phyloP scores from a whole-genome alignment of 176 grass and related monocot genomes.

The Hsuehochloa calcarea region DNA sequence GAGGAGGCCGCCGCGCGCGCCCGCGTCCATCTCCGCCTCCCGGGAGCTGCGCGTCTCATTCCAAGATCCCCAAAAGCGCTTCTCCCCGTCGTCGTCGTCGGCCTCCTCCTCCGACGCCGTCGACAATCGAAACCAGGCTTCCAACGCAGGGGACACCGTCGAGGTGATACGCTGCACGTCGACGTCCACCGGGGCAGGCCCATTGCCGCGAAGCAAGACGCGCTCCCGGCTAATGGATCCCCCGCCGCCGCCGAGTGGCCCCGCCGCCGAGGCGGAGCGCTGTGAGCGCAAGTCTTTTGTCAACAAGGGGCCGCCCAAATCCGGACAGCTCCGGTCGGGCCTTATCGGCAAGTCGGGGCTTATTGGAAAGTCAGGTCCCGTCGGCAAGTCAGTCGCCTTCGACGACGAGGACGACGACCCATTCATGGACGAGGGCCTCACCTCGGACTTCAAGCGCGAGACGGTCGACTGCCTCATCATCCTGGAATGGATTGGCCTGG shows the following conservation, averaged over 20 bases:
- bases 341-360: constrained; percentile 47
- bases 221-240: constrained; percentile 76
- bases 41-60: constrained; percentile 72
- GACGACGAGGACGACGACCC: constrained; percentile 87
- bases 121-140: constrained; percentile 20
- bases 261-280: neutral
- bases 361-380: constrained; percentile 32
- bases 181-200: constrained; percentile 28
- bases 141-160: neutral
- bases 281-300: constrained; percentile 44
- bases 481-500: constrained; percentile 70
- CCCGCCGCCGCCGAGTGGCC: constrained; percentile 30
- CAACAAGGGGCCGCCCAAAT: constrained; percentile 38
- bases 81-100: constrained; percentile 25
- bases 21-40: constrained; percentile 26
- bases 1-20: constrained; percentile 29
- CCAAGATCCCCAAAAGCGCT: constrained; percentile 34
- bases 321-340: constrained; percentile 59
- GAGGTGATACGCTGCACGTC: constrained; percentile 82
- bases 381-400: constrained; percentile 40
- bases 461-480: constrained; percentile 50
- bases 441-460: constrained; percentile 58
- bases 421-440: constrained; percentile 69
- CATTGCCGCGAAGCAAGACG: constrained; percentile 60
- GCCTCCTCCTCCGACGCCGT: constrained; percentile 41